Conservation (phyloP, 768 basidiomycete species). For the Panellus pusillus region DNA sequence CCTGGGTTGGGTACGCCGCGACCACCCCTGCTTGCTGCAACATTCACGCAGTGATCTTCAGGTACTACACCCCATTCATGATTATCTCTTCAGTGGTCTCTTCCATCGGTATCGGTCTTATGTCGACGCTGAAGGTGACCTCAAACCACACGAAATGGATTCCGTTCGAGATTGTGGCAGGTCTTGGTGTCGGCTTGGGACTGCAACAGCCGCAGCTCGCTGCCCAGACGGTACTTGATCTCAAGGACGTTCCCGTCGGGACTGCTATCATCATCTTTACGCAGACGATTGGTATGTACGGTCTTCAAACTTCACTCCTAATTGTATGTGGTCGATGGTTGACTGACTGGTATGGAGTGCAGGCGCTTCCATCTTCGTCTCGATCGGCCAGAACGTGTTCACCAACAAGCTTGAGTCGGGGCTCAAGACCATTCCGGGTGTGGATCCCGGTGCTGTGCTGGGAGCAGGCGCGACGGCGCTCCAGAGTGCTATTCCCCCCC, state of each 20-base stretch:
- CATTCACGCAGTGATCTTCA: no score
- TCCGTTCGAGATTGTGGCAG: conserved; percentile 9
- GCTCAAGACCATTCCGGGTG: conserved; percentile 2
- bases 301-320: no score
- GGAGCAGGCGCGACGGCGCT: conserved; percentile 17
- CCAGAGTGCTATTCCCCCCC: background rate
- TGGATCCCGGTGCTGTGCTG: conserved; percentile 5
- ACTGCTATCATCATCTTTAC: conserved; percentile 11
- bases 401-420: conserved; percentile 11
- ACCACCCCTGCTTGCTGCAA: no score
- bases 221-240: conserved; percentile 7
- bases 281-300: conserved; percentile 13
- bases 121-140: conserved; percentile 11
- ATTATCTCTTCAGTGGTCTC: conserved; percentile 11
- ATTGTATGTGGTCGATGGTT: no score
- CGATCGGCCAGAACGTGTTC: conserved; percentile 13
- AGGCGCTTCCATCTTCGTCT: conserved; percentile 11
- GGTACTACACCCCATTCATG: conserved; percentile 7
- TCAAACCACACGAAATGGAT: conserved; percentile 8
- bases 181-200: conserved; percentile 4
- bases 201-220: conserved; percentile 15
- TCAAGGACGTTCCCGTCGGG: conserved; percentile 15
- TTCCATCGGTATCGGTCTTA: conserved; percentile 8
- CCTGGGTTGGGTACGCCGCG: no score
- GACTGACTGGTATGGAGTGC: no score